phyloP scores from a whole-genome alignment of 805 yeast species.

The Zygoascus bituminiphila region DNA sequence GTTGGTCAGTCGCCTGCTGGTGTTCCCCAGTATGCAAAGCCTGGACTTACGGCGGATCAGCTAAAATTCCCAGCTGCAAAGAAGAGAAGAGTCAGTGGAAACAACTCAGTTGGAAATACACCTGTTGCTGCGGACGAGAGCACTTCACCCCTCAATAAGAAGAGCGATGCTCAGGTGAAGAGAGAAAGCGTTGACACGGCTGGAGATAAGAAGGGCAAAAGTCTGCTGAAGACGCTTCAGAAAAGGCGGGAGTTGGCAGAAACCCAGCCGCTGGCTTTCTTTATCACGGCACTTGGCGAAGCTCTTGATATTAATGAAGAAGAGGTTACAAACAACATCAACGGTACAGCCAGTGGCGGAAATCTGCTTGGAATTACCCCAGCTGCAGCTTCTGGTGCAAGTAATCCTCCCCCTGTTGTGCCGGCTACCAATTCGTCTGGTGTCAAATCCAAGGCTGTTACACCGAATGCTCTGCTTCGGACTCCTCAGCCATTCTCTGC shows the following conservation, averaged over 20 bases:
- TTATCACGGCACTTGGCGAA: conserved; percentile 28
- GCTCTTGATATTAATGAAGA: conserved; percentile 28
- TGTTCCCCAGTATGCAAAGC: conserved; percentile 19
- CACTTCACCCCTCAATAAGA: conserved; percentile 5
- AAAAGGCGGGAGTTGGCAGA: conserved; percentile 24
- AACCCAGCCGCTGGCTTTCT: conserved; percentile 26
- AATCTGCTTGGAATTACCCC: background rate
- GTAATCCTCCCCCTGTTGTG: conserved; percentile 2
- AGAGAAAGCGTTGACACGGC: conserved; percentile 17
- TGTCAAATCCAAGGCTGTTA: conserved; percentile 9
- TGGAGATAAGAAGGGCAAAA: conserved; percentile 9
- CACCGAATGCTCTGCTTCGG: conserved; percentile 19
- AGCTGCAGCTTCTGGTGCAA: background rate
- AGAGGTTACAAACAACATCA: conserved; percentile 17
- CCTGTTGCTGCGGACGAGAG: conserved; percentile 13
- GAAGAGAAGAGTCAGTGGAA: conserved; percentile 17
- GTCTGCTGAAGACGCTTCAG: conserved; percentile 9
- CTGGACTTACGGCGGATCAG: conserved; percentile 22
- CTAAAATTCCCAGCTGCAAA: conserved; percentile 20
- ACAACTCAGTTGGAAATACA: conserved; percentile 7
- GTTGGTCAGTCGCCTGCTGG: conserved; percentile 17
- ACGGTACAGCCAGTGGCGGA: background rate
- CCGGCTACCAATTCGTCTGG: conserved; percentile 2
- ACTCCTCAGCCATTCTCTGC: conserved; percentile 19
- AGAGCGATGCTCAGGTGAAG: conserved; percentile 14